phyloP scores from a whole-genome alignment of 2,329 filamentous ascomycete genomes.

The Trichoderma sp. region DNA sequence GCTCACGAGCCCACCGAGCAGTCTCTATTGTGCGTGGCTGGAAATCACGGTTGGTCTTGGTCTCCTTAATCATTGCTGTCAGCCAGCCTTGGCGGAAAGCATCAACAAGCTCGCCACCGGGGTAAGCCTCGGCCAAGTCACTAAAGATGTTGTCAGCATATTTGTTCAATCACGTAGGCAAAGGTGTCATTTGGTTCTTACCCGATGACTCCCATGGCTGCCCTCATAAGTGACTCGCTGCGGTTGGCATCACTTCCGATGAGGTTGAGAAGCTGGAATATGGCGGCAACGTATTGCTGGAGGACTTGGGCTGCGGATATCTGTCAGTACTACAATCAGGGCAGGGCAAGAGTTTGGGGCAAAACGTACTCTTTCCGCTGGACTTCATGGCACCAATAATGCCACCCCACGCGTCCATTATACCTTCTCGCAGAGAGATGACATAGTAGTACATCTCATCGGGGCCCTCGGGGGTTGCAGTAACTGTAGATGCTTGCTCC shows the following conservation, averaged over 20 bases:
- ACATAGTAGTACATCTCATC: slow-evolving; percentile 98
- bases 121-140: slow-evolving; percentile 91
- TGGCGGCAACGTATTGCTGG: slow-evolving; percentile 73
- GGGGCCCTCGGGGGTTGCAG: slow-evolving; percentile 71
- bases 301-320: slow-evolving; percentile 59
- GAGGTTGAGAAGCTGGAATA: slow-evolving; percentile 81
- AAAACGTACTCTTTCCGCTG: slow-evolving; percentile 67
- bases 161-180: background rate
- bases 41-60: slow-evolving; percentile 84
- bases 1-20: slow-evolving; percentile 93
- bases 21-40: slow-evolving; percentile 83
- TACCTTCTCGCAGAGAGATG: slow-evolving; percentile 89
- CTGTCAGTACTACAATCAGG: slow-evolving; percentile 26
- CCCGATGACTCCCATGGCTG: slow-evolving; percentile 97
- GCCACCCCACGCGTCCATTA: slow-evolving; percentile 98
- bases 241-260: slow-evolving; percentile 81
- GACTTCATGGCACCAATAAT: slow-evolving; percentile 92
- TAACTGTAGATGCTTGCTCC: slow-evolving; percentile 85
- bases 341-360: background rate
- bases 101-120: slow-evolving; percentile 77
- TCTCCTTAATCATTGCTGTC: slow-evolving; percentile 85
- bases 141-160: slow-evolving; percentile 42
- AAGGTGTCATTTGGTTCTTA: slow-evolving; percentile 43
- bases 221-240: slow-evolving; percentile 85
- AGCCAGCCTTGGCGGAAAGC: slow-evolving; percentile 92